Evolutionary conservation across 805 yeast species (phyloP), one percentile per base, ranked within the genome.

Genomic region (Lipomyces yamanashiensis): DNA sequence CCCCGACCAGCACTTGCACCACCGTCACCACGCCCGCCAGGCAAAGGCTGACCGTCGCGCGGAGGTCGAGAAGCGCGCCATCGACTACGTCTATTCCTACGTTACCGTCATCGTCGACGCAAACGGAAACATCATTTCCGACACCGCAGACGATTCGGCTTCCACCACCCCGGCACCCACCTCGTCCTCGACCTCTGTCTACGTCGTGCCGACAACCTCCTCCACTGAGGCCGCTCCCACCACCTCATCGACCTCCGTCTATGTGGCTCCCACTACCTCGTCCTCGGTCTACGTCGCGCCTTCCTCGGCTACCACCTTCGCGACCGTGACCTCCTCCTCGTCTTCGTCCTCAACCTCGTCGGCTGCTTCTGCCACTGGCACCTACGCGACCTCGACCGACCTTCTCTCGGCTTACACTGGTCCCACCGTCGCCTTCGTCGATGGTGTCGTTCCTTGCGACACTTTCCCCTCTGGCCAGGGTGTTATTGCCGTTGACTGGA

Each of bases 381-480:
- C 80, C 36, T 51, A 67, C 47, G 48, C 67, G 39, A 51, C 67
- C 56, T 55, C 71, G 34, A 78, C 80, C 50, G 68, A 73, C 28
- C 90, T 85, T 75, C 82, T 90, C 67, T 60, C 79, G 44, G 77
- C 82, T 64, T 89, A 79, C 79, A 70, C 78, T 10, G 80, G 76
- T 71, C 95, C 97, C 72, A 68, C 81, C 62, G 78, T 75, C 50
- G 77, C 78, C 56, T 93, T 95, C 78, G 77, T 80, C 73, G 96
- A 91, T 74, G 96, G 96, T 75, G 80, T 77, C 47, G 74, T 85
- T 72, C 76, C 81, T 64, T 91, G 97, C 81, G 76, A 81, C 64
- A 75, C 79, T 60, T 88, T 91, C 84, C 96, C 93, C 75, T 74
- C 84, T 56, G 96, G 95, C 67, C 83, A 89, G 73, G 96, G 96